Evolutionary conservation across 2,329 filamentous ascomycete species (phyloP), one percentile per base, ranked within the genome.

Genomic region (Epichloe typhina): DNA sequence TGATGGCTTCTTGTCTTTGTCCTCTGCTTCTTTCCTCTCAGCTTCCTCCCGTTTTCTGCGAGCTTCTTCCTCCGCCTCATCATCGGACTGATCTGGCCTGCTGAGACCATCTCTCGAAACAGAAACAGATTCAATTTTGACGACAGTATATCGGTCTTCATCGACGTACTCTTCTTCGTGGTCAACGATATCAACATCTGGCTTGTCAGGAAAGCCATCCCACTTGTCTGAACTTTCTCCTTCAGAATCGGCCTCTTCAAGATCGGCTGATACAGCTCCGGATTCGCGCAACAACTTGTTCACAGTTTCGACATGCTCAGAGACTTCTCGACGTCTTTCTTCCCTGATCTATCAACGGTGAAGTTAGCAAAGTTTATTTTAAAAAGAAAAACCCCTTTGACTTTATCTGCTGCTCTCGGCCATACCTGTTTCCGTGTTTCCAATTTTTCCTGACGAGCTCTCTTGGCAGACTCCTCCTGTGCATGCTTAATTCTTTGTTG

Each of bases 131-230:
- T 96, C 91, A 1, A 98, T 83, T 0, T 88, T 96, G 26, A 98
- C 93, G 1, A 88, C 95, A 0, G 93, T 97, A 65, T 88, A 96
- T 63, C 86, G 86, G 66, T 96, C 91, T 65, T 97, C 93, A 66
- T 98, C 93, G 57, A 96, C 80, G 69, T 96, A 98, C 66, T 97
- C 89, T 58, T 91, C 89, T 64, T 95, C 86, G 58, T 88, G 82
- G 63, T 94, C 83, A 43, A 93, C 69, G 21, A 80, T 74, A 39
- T 75, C 65, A 4, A 69, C 57, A 13, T 69, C 56, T 13, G 68
- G 65, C 23, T 64, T 60, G 48, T 84, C 82, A 19, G 74, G 71
- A 49, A 89, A 74, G 0, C 84, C 86, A 48, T 73, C 73, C 81
- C 84, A 89, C 59, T 82, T 77, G 13, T 77, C 73, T 2, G 70